Percentiles rank a stretch among this genome's conserved stretches.
Evolutionary conservation across 78 protist species (phyloP).

Genomic region (Dictyostelium capitatum): DNA sequence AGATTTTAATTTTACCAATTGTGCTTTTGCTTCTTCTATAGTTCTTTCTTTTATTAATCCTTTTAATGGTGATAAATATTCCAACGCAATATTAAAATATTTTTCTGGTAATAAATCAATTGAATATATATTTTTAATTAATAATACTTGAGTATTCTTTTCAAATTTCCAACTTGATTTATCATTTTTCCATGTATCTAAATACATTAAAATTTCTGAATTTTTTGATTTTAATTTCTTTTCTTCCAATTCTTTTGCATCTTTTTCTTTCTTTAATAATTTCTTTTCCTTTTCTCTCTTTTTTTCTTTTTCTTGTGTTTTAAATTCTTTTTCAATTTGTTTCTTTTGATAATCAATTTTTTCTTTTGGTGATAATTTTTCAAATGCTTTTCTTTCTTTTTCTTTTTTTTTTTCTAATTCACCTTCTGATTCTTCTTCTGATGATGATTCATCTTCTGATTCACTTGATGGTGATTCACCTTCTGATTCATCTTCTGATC

Average conservation of each 20-base stretch:
- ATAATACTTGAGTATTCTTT: constrained; percentile 22
- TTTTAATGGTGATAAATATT: constrained; percentile 27
- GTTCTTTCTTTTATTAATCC: constrained; percentile 32
- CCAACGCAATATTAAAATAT: constrained; percentile 36
- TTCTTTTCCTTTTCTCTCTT: constrained; percentile 63
- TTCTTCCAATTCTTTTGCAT: constrained; percentile 23
- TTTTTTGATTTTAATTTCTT: constrained; percentile 14
- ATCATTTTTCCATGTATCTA: constrained; percentile 44
- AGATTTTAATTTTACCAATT: neutral
- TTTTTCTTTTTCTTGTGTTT: constrained; percentile 46
- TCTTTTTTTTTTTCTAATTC: constrained; percentile 11
- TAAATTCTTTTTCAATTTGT: constrained; percentile 43
- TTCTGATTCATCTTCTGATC: constrained; percentile 1
- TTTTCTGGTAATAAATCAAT: constrained; percentile 48
- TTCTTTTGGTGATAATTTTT: constrained; percentile 15
- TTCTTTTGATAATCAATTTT: constrained; percentile 25
- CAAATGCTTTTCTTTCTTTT: constrained; percentile 11
- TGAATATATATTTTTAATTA: constrained; percentile 29
- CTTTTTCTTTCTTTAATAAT: constrained; percentile 6
- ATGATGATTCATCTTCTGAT: neutral
- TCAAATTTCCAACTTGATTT: constrained; percentile 60
- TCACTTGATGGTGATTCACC: neutral
- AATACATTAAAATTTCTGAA: constrained; percentile 22
- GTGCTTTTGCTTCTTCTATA: constrained; percentile 41
- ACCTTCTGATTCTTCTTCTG: neutral